Base-by-base conservation (phyloP, 2,329 filamentous ascomycete species). In the Ambrosiella xylebori region DNA sequence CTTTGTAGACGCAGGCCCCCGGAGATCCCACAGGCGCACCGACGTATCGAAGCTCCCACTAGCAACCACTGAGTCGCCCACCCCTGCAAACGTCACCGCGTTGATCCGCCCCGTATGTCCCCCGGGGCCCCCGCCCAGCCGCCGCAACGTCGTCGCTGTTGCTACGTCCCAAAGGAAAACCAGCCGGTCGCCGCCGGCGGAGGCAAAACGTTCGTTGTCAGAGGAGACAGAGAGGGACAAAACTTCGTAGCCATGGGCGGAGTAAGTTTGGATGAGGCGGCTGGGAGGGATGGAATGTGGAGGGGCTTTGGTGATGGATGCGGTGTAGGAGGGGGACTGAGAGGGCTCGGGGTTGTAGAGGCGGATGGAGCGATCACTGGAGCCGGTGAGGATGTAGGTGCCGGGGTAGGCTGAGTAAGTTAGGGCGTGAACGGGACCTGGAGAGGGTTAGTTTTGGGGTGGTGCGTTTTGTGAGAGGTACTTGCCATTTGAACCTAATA, bases 111-210 rank as follows among this genome's bases (percentile, higher is more conserved):
- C 80, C 1, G 75, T 76, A 70, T 93, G 87, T 0, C 84, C 85
- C 45, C 76, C 69, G 40, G 68, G 67, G 59, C 76, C 77, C 19
- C 78, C 77, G 15, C 76, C 76, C 69, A 91, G 93, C 36, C 93
- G 78, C 19, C 87, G 79, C 35, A 86, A 73, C 3, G 91, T 95
- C 64, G 80, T 76, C 15, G 86, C 88, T 2, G 83, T 85, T 52
- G 84, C 76, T 0, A 97, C 93, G 70, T 98, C 93, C 93, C 93
- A 97, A 4, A 96, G 76, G 67, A 96, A 96, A 0, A 95, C 88
- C 61, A 80, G 77, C 64, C 91, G 86, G 72, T 98, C 93, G 60
- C 93, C 93, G 63, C 93, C 93, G 1, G 81, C 80, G n/a, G 84
- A 90, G 8, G 83, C 84, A 69, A 98, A 96, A 49, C 81, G 81